Evolutionary conservation across 2,329 filamentous ascomycete genomes (phyloP), one percentile per base, ranked within the genome.

Genomic region (Trichoderma hamatum): DNA sequence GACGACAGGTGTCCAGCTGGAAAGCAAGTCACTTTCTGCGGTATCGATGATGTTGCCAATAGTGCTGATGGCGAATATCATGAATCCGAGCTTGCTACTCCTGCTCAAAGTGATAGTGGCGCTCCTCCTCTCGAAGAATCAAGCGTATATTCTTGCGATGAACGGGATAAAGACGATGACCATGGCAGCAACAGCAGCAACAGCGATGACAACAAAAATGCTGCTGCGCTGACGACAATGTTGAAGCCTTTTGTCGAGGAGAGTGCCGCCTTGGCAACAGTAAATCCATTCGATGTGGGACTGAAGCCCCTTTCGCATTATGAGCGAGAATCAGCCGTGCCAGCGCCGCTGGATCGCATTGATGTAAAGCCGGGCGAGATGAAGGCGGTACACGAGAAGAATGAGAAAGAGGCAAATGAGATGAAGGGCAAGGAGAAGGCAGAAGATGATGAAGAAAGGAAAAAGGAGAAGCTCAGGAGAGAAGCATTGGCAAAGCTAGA

Each of bases 91-190:
- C n/a, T 2, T 36, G 9, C 13, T 30, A 9, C 56, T 46, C 60
- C 26, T 43, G 19, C n/a, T n/a, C 9, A n/a, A 4, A 14, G 2
- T 16, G 24, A 16, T 28, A 28, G 3, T 28, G 2, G 26, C 21
- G 49, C 7, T 36, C 32, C 62, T 16, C 32, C 49, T 16, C 32
- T 32, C 2, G 34, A 36, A 3, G 3, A 10, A 3, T 65, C 62
- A 5, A 67, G 46, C 26, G 16, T 59, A 26, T 52, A 69, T 34
- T 63, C 67, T 14, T 28, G 11, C 24, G 67, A 69, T 13, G 28
- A 30, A 14, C 43, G 2, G 0, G 16, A 21, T 13, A 2, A 24
- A 26, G 49, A 49, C 1, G 13, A 13, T 9, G 1, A 21, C 13
- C 2, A 6, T 16, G 36, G 2, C 16, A 7, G 7, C 6, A 9